phyloP scores from a whole-genome alignment of 176 grass and related monocot species.

The Miscanthus lutarioriparius region DNA sequence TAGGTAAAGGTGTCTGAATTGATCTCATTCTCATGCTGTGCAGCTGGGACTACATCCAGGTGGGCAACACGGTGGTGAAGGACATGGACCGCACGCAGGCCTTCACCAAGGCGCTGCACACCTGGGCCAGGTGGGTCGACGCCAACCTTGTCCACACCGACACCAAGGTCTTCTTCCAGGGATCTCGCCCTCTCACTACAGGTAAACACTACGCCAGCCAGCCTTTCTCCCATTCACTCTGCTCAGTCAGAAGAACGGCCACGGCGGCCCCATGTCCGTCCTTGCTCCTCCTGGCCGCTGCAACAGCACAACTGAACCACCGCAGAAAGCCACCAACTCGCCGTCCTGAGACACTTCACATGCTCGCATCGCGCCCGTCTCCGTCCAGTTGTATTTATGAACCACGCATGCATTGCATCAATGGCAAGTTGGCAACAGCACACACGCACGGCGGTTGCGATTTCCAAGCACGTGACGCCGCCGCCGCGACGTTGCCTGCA shows the following conservation, averaged over 20 bases:
- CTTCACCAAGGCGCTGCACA: conserved; percentile 62
- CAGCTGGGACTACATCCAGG: conserved; percentile 87
- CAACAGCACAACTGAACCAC: conserved; percentile 15
- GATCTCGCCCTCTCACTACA: conserved; percentile 71
- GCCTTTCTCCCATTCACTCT: background rate
- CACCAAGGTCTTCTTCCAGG: conserved; percentile 79
- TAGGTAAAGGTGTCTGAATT: background rate
- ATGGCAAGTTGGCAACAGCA: too few relatives aligned
- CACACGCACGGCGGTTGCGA: too few relatives aligned
- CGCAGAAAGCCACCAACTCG: background rate
- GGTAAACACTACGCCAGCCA: conserved; percentile 16
- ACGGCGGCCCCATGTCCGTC: background rate
- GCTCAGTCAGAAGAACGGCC: background rate
- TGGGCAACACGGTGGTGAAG: conserved; percentile 29
- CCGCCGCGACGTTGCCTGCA: too few relatives aligned
- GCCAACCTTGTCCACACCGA: conserved; percentile 37
- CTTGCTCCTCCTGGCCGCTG: background rate
- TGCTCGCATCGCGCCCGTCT: too few relatives aligned
- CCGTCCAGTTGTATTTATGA: too few relatives aligned
- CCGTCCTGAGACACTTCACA: too few relatives aligned
- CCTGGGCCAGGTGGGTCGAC: conserved; percentile 81
- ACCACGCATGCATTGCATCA: too few relatives aligned
- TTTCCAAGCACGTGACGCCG: too few relatives aligned
- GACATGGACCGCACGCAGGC: conserved; percentile 81
- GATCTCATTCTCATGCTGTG: too few relatives aligned